phyloP scores from a whole-genome alignment of 2,329 filamentous ascomycete species.

The Myrmaecium sp. region DNA sequence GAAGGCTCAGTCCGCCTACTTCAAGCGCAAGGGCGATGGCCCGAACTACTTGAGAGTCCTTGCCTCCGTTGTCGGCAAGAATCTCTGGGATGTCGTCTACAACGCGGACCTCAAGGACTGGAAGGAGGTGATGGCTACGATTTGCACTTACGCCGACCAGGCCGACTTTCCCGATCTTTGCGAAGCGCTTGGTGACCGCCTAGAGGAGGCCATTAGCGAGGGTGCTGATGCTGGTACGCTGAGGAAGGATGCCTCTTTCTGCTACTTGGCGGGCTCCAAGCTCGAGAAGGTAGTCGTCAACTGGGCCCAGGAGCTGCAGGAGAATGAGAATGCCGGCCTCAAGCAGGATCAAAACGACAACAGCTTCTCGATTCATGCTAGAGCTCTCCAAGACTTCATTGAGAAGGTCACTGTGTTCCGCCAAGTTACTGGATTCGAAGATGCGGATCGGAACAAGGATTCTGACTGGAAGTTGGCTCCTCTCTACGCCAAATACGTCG shows the following conservation, averaged over 20 bases:
- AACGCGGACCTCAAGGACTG: constrained; percentile 85
- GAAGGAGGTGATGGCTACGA: constrained; percentile 91
- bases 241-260: constrained; percentile 87
- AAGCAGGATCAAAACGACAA: constrained; percentile 55
- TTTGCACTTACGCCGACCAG: constrained; percentile 89
- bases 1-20: constrained; percentile 82
- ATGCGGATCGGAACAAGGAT: constrained; percentile 51
- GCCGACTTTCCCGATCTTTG: constrained; percentile 88
- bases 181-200: constrained; percentile 81
- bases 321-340: constrained; percentile 61
- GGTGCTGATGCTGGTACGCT: constrained; percentile 32
- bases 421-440: constrained; percentile 79
- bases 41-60: constrained; percentile 87
- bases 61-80: constrained; percentile 85
- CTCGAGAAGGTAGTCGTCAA: constrained; percentile 92
- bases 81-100: constrained; percentile 94
- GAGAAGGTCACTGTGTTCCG: constrained; percentile 98
- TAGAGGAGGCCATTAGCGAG: constrained; percentile 48
- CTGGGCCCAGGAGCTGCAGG: constrained; percentile 79
- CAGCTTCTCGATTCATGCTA: constrained; percentile 81
- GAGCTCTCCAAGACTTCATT: constrained; percentile 78
- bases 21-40: constrained; percentile 62
- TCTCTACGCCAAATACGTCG: constrained; percentile 87
- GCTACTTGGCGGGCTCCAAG: constrained; percentile 88
- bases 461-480: constrained; percentile 77